Conservation (phyloP, 179 eudicot species). For the Monotropa hypopitys region DNA sequence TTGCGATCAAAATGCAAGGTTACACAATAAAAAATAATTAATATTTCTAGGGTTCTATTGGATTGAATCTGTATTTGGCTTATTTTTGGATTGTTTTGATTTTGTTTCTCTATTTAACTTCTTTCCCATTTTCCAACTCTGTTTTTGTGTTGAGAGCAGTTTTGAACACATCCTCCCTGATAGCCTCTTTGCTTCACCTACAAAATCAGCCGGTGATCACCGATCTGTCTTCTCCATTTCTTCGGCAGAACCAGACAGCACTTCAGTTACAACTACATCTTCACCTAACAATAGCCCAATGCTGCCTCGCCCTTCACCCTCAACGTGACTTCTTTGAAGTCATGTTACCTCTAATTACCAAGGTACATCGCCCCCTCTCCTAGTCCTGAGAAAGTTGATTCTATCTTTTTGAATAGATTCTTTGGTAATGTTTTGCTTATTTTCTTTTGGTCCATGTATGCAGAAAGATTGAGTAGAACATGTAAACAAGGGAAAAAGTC, state of each 20-base stretch:
- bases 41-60: not conserved
- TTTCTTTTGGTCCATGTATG: conserved; percentile 18
- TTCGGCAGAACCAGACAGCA: conserved; percentile 19
- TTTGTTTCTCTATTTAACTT: not conserved
- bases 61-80: not conserved
- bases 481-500: conserved; percentile 21
- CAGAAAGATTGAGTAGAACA: conserved; percentile 48
- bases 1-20: not conserved
- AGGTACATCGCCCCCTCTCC: conserved; percentile 29
- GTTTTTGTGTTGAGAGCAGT: conserved; percentile 24
- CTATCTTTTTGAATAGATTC: not conserved
- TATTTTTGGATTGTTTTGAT: not conserved
- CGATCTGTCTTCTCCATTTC: conserved; percentile 23
- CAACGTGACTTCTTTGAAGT: conserved; percentile 28
- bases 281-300: conserved; percentile 24
- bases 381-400: not conserved
- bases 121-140: not conserved
- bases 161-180: conserved; percentile 81
- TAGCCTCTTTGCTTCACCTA: conserved; percentile 69
- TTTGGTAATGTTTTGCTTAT: conserved; percentile 6
- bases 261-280: conserved; percentile 9
- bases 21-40: not conserved
- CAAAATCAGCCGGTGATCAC: conserved; percentile 36
- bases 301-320: conserved; percentile 31
- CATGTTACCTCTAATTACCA: conserved; percentile 52